Percentiles rank a stretch among this genome's conserved stretches.
phyloP scores from a whole-genome alignment of 2,329 filamentous ascomycete genomes.

The Aspergillus niger region DNA sequence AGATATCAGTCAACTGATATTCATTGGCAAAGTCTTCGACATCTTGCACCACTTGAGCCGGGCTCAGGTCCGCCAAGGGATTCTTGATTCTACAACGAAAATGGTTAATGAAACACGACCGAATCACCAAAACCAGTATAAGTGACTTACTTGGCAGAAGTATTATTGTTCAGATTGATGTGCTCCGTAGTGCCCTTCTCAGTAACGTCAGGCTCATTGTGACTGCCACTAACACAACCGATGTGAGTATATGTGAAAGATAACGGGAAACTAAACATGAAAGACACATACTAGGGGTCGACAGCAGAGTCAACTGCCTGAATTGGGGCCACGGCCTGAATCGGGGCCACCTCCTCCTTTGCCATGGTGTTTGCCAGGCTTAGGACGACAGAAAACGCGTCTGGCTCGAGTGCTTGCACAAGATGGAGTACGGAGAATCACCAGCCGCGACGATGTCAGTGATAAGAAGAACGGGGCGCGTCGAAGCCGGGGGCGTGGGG shows the following conservation, averaged over 20 bases:
- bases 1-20: conserved; percentile 43
- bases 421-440: not conserved
- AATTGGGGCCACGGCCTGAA: conserved; percentile 8
- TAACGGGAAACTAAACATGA: not conserved
- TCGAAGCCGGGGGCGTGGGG: not conserved
- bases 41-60: conserved; percentile 41
- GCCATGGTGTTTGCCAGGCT: conserved; percentile 17
- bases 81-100: conserved; percentile 46
- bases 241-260: not conserved
- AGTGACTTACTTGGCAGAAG: conserved; percentile 31
- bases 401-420: not conserved
- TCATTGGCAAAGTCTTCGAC: conserved; percentile 48
- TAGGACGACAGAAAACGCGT: not conserved
- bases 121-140: not conserved
- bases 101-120: not conserved
- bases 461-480: not conserved
- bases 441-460: not conserved
- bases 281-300: conserved; percentile 18
- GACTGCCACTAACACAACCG: conserved; percentile 10
- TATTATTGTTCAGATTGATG: conserved; percentile 32
- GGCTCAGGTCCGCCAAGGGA: conserved; percentile 46
- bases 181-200: conserved; percentile 28
- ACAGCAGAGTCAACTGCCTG: conserved; percentile 3
- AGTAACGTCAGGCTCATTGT: conserved; percentile 16
- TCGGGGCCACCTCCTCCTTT: conserved; percentile 12